Evolutionary conservation across 495 filamentous ascomycete species (phyloP), one percentile per base, ranked within the genome.

Genomic region (Neohortaea acidophila): DNA sequence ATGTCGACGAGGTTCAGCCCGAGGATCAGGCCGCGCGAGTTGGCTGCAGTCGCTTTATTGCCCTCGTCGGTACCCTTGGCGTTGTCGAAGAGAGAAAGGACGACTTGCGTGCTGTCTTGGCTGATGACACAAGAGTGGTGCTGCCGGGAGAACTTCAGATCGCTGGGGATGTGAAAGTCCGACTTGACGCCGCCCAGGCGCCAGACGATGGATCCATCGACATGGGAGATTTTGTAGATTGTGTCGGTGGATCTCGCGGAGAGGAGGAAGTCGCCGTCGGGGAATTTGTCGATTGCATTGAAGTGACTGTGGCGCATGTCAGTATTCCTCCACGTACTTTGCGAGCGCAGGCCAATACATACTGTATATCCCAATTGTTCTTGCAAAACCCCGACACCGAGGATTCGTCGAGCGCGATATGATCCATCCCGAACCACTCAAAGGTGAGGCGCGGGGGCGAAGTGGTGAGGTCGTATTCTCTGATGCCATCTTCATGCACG

Each of bases 371-470:
- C 32, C 32, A 34, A 33, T 56, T 56, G 29, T 36, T 49, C 30
- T 58, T 48, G 15, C 24, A 58, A 8, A 50, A 38, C 13, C 38
- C 35, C 11, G 7, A 36, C 45, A 13, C 34, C 43, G 14, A 20
- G 12, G 11, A 20, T 29, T 58, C 57, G 33, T 32, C 24, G 8
- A 58, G 25, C 8, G 30, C 43, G 25, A 55, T 45, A 33, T 63
- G 57, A 7, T 65, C 54, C 1, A 52, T 57, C 13, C 55, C 58
- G 11, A 56, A 51, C 63, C 62, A 66, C 33, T 52, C 33, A 40
- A 63, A 66, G 20, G 62, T 14, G 25, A 38, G 39, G 12, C 13
- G 39, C n/a, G 51, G 33, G 2, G 52, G 29, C 7, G 42, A 43
- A 21, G 47, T 54, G 15, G 32, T 35, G 18, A 55, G 42, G 34